Base-by-base conservation (phyloP, 257 asterid genomes). In the Gardenia jasminoides region DNA sequence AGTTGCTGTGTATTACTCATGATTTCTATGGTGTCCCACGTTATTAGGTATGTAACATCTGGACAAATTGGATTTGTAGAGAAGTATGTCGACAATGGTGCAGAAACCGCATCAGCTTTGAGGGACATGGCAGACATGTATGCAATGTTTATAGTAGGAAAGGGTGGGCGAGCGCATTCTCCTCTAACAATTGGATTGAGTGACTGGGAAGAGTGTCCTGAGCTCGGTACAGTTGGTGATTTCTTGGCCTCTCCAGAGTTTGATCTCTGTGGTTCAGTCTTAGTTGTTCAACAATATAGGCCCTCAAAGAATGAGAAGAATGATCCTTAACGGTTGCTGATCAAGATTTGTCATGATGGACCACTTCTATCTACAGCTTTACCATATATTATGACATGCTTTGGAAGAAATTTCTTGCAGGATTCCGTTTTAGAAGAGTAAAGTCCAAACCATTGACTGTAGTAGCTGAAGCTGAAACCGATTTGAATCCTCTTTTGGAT, bases 151-250 rank as follows among this genome's bases (percentile, higher is more conserved):
- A 88, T 96, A 79, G 97, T 93, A 31, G 99, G 99, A 54, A 90
- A 87, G 72, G 96, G 98, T n/a, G 91, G 92, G 73, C 84, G 90
- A 87, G 90, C 90, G 77, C 83, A 89, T 84, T 87, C 98, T 0
- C 76, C 84, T 26, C 75, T 93, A 80, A 92, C 94, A 50, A 91
- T 90, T 2, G 97, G 98, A 70, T 82, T 96, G 91, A 93, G 99
- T 80, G 99, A 96, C 82, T 96, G 97, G 99, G 99, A 93, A 87
- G 99, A 93, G 84, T 93, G 98, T 82, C 98, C 97, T 1, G 99
- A 92, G 89, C 98, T 96, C 10, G 99, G 99, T 41, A 92, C 90
- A 82, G 91, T 96, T 79, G 99, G 99, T 24, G 99, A 96, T 82
- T 88, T 93, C 78, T 87, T 96, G 89, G 97, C 99, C 80, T 96